Percentiles rank a stretch among this genome's conserved stretches.
Conservation (phyloP, 257 asterid species). For the Lavandula angustifolia region DNA sequence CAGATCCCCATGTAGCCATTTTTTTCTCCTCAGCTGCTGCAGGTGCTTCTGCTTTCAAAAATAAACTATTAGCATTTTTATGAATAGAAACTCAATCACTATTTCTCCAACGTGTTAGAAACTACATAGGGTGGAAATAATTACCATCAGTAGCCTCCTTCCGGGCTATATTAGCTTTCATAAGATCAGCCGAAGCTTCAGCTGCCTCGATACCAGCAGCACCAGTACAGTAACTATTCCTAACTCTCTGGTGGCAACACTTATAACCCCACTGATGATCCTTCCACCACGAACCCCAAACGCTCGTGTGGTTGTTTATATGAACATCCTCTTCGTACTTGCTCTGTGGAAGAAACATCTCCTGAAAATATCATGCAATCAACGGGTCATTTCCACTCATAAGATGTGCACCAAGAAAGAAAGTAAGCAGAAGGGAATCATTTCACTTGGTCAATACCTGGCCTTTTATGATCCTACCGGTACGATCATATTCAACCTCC, state of each 20-base stretch:
- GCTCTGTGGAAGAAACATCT: conserved; percentile 73
- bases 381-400: conserved; percentile 26
- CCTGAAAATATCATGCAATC: conserved; percentile 49
- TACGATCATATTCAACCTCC: conserved; percentile 90
- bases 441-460: conserved; percentile 56
- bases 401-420: conserved; percentile 6
- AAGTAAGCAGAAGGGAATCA: not conserved
- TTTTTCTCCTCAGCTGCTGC: conserved; percentile 63
- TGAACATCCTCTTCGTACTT: conserved; percentile 88
- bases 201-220: conserved; percentile 98
- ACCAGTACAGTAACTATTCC: conserved; percentile 95
- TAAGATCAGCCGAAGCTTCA: conserved; percentile 82
- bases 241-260: conserved; percentile 83
- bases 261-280: conserved; percentile 96
- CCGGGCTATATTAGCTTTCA: conserved; percentile 91
- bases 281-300: conserved; percentile 99
- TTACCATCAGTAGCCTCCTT: conserved; percentile 84
- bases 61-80: not conserved
- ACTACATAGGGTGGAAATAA: not conserved
- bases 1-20: conserved; percentile 90
- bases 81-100: not conserved
- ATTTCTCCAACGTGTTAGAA: not conserved
- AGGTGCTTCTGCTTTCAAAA: conserved; percentile 47
- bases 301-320: conserved; percentile 72
- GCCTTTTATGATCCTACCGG: conserved; percentile 93